Evolutionary conservation across 352 stramenopile species (phyloP), one percentile per base, ranked within the genome.

Genomic region (Phytophthora hibernalis): DNA sequence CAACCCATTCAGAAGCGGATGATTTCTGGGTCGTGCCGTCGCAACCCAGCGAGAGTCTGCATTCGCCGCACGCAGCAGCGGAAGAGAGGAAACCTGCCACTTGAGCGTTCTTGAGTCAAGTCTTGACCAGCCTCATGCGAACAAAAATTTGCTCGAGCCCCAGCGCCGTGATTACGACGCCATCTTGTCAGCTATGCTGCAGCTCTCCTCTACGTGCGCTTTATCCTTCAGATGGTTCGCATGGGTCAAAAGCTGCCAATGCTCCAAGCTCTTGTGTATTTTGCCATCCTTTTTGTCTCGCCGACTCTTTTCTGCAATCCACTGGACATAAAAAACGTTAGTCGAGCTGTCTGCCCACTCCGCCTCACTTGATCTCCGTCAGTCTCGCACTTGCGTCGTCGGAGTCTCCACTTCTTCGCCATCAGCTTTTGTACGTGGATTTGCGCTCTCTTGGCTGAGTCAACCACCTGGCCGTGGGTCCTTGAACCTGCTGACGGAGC

Each of bases 1-100:
- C 62, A 70, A 70, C 62, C 62, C 62, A 70, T 45, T 54, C 26
- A 69, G 45, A 65, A 70, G 61, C 61, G 61, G 62, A 65, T 70
- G 62, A 70, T 70, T 68, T 70, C 62, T 70, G 62, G 62, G 56
- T 65, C 54, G 62, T 50, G 24, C 21, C 4, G 54, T 69, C 37
- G 61, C 59, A 55, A 55, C 22, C 59, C 1, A 31, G 26, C 26
- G 26, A 5, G 13, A 18, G 10, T 8, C 26, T 50, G 48, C 45
- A 50, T 33, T 68, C 47, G 21, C 31, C 54, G 33, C 60, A 68
- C 37, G 38, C 24, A 42, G 13, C 13, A 21, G 38, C 48, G 24
- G 20, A 44, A 44, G 37, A 44, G 37, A 18, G 18, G 35, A 44
- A 40, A 44, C 13, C 37, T 44, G n/a, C 37, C n/a, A 44, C 0